phyloP scores from a whole-genome alignment of 768 basidiomycete genomes.

The Phaeolepiota aurea region DNA sequence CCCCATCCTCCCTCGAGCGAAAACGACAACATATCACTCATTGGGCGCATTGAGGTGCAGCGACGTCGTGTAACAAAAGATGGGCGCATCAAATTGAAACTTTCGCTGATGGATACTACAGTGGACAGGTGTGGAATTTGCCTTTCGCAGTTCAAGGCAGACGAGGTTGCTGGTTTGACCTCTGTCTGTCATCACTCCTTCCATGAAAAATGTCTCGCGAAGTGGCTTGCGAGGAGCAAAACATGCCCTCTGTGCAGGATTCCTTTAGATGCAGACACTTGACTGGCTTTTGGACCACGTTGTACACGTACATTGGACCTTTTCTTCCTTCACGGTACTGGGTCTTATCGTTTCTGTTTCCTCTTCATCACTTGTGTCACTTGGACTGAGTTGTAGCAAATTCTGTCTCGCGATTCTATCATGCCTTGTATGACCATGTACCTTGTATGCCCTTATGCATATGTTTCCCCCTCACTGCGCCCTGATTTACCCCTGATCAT shows the following conservation, averaged over 20 bases:
- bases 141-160: constrained; percentile 57
- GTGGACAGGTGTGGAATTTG: constrained; percentile 74
- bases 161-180: constrained; percentile 47
- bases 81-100: constrained; percentile 66
- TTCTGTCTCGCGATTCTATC: background rate
- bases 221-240: constrained; percentile 51
- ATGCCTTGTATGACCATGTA: too few species aligned
- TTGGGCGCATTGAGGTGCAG: constrained; percentile 45
- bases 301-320: background rate
- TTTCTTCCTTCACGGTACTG: background rate
- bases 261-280: constrained; percentile 22
- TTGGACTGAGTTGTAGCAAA: background rate
- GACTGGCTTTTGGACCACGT: constrained; percentile 17
- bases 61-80: constrained; percentile 51
- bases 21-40: constrained; percentile 22
- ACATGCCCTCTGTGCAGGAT: constrained; percentile 64
- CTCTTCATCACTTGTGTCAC: too few species aligned
- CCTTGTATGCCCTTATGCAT: too few species aligned
- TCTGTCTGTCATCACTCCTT: constrained; percentile 57
- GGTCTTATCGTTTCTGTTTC: background rate
- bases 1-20: background rate
- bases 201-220: constrained; percentile 54
- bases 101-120: constrained; percentile 48
- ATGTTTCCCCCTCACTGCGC: too few species aligned
- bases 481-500: too few species aligned